Conservation (phyloP, 2,329 filamentous ascomycete species). For the Xylariaceae sp. region DNA sequence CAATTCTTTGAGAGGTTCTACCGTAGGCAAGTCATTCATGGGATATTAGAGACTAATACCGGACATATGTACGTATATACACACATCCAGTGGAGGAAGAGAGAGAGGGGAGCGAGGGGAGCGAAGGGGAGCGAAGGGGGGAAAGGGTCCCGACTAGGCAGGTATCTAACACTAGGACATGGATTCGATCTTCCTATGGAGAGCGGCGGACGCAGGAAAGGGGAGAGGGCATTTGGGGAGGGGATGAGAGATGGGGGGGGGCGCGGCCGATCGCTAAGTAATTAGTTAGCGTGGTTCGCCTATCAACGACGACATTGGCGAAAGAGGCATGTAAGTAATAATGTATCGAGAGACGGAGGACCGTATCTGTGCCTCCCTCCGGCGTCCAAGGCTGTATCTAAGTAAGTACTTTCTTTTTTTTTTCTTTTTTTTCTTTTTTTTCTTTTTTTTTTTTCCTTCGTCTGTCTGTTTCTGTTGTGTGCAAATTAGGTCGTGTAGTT, state of each 20-base stretch:
- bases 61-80: conserved; percentile 24
- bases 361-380: conserved; percentile 25
- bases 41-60: neutral
- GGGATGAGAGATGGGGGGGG: neutral
- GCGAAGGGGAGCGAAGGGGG: conserved; percentile 22
- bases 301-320: conserved; percentile 16
- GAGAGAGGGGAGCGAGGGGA: neutral
- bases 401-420: neutral
- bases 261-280: neutral
- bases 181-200: conserved; percentile 29
- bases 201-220: conserved; percentile 26
- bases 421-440: neutral
- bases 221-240: neutral
- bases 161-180: conserved; percentile 22
- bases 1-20: too few species aligned
- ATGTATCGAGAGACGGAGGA: conserved; percentile 28
- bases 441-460: neutral
- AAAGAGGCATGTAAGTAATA: conserved; percentile 15
- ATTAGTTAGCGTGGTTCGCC: conserved; percentile 1
- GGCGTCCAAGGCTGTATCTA: conserved; percentile 19
- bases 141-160: conserved; percentile 31
- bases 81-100: conserved; percentile 7
- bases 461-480: neutral
- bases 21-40: neutral
- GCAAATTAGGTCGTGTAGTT: neutral